Percentiles rank a stretch among this genome's conserved stretches.
These are phyloP conservation scores for Mucor lusitanicus DNA, from an alignment of 371 early-diverging fungal genomes.

Conservation along the genomic window DNA sequence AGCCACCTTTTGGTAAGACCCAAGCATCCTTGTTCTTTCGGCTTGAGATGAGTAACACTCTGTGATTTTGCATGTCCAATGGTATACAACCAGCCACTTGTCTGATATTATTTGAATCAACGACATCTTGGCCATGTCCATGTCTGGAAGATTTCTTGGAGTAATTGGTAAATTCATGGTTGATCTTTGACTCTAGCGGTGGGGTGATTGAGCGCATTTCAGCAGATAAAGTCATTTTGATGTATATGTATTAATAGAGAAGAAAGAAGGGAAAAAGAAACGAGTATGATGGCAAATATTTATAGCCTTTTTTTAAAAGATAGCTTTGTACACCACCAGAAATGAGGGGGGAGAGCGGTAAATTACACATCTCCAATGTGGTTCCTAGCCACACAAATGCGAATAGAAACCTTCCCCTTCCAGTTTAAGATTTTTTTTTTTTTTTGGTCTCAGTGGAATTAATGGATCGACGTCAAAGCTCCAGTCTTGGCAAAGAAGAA, in stretches of 20 bases:
- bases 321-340: background rate
- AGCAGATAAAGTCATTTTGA: background rate
- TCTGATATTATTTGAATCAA: conserved; percentile 31
- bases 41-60: conserved; percentile 51
- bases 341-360: background rate
- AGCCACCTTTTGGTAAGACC: conserved; percentile 63
- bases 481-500: conserved; percentile 1
- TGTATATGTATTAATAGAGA: background rate
- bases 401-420: background rate
- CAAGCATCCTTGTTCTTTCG: conserved; percentile 48
- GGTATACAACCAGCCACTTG: conserved; percentile 63
- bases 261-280: background rate
- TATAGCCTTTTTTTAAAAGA: background rate
- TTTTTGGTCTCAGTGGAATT: background rate
- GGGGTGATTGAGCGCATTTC: conserved; percentile 14
- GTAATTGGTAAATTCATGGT: conserved; percentile 4
- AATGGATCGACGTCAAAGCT: background rate
- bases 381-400: background rate
- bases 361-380: background rate
- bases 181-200: conserved; percentile 3
- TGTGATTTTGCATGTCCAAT: conserved; percentile 37
- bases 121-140: conserved; percentile 31
- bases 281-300: conserved; percentile 2
- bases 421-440: background rate
- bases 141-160: conserved; percentile 23